Conservation (phyloP, 164 flowering plant genomes). For the Macadamia tetraphylla region DNA sequence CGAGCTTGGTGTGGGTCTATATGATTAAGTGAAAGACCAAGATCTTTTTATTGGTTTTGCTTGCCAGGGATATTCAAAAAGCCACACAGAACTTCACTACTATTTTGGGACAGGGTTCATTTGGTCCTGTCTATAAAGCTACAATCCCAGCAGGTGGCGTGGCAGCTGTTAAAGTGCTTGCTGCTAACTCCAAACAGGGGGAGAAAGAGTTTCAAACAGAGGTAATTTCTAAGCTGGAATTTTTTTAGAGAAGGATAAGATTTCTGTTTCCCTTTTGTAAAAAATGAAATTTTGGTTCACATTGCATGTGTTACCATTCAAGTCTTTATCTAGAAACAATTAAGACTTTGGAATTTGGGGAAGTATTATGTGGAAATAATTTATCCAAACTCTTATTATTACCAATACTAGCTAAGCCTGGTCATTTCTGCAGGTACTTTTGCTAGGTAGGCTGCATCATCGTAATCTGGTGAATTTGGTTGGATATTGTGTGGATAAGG, state of each 20-base stretch:
- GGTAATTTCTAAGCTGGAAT: slow-evolving; percentile 30
- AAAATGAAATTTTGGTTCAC: too few relatives aligned
- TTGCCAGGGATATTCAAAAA: slow-evolving; percentile 84
- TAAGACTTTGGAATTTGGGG: not conserved
- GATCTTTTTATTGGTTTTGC: slow-evolving; percentile 1
- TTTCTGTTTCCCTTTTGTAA: not conserved
- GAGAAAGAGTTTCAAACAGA: slow-evolving; percentile 90
- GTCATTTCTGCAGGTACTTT: slow-evolving; percentile 50
- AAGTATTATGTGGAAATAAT: too few relatives aligned
- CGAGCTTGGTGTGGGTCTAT: not conserved
- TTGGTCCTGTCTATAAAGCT: slow-evolving; percentile 96
- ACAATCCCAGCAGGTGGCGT: slow-evolving; percentile 56
- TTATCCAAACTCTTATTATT: too few relatives aligned
- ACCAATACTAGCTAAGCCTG: not conserved
- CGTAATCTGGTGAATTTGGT: slow-evolving; percentile 94
- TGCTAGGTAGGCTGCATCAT: slow-evolving; percentile 91
- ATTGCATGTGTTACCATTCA: not conserved
- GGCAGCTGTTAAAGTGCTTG: slow-evolving; percentile 80
- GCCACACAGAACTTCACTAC: slow-evolving; percentile 91
- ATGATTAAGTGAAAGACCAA: not conserved
- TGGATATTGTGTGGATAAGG: slow-evolving; percentile 96
- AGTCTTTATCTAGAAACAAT: slow-evolving; percentile 1
- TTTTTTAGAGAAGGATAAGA: not conserved
- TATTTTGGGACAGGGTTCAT: slow-evolving; percentile 86
- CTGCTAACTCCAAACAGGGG: slow-evolving; percentile 82